Base-by-base conservation (phyloP, 441 rosid species). In the Jatropha multifida region DNA sequence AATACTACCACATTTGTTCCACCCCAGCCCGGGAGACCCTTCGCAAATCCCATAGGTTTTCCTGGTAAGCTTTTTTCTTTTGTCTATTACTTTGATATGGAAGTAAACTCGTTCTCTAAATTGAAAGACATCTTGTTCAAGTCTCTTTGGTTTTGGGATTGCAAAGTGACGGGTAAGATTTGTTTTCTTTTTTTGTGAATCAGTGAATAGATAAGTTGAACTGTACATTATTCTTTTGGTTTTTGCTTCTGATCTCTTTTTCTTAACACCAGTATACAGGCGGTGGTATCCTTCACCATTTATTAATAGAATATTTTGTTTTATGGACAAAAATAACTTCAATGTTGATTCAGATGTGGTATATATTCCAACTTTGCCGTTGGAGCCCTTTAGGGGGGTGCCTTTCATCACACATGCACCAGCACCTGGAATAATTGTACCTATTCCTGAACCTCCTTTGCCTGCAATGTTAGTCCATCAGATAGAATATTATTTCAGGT, bases 401-500 rank as follows among this genome's bases (percentile, higher is more conserved):
- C 83, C 89, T 75, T 74, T 72, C 69, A 73, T 80, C 63, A 62
- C 80, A 78, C 80, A 48, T n/a, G 40, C 83, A 59, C 80, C 89
- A 13, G 44, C 79, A 71, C 88, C 80, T 69, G 26, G 89, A 7
- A 17, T 88, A 44, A 84, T 79, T 83, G 76, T 80, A 66, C 88
- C 83, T 76, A 70, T 82, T 66, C 87, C 82, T 26, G 94, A 91
- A 49, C 78, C 73, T 79, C 86, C 86, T 61, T 83, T 94, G 86
- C 83, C 82, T 76, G 71, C 78, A 12, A 83, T 71, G 79, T 80
- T 94, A 74, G 80, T 85, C 75, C 79, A 74, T 48, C 98, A 94
- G 80, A 91, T 94, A 79, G 93, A 92, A 59, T 94, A 85, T 79
- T 90, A 90, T 82, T 90, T 94, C 92, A 93, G 98, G 98, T 91